Conservation (phyloP, 805 yeast genomes). For the Hanseniaspora nectarophila region DNA sequence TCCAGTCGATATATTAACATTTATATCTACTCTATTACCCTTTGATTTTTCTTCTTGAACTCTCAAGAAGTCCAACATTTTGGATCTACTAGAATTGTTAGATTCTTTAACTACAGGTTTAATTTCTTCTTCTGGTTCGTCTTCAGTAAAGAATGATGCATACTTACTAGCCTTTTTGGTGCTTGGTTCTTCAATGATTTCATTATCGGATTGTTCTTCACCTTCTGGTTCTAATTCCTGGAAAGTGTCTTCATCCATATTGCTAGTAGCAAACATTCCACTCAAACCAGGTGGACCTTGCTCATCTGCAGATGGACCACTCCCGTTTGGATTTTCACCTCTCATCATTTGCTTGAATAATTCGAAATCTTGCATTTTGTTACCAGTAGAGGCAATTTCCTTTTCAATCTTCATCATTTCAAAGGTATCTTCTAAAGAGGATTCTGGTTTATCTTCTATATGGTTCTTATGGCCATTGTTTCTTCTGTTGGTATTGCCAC, state of each 20-base stretch:
- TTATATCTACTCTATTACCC: background rate
- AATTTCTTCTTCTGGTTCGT: background rate
- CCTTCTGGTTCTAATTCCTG: constrained; percentile 6
- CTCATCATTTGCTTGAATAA: constrained; percentile 32
- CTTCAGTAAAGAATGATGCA: constrained; percentile 7
- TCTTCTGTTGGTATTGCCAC: constrained; percentile 15
- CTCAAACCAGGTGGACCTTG: background rate
- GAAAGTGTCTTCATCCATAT: background rate
- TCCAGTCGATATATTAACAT: background rate
- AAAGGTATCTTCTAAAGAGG: constrained; percentile 22
- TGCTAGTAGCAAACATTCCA: constrained; percentile 5
- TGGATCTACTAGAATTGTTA: background rate
- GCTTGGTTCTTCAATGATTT: background rate
- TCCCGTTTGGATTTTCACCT: constrained; percentile 25
- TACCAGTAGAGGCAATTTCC: constrained; percentile 27
- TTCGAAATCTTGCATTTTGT: constrained; percentile 32
- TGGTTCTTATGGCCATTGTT: constrained; percentile 14
- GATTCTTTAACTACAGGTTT: background rate
- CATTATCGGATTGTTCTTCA: background rate
- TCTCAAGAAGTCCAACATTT: constrained; percentile 9
- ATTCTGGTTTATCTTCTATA: constrained; percentile 15
- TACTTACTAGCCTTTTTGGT: constrained; percentile 5
- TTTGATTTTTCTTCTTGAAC: background rate
- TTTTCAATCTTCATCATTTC: constrained; percentile 28
- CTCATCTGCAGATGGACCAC: background rate